These are phyloP conservation scores for Davidsoniella virescens DNA, from an alignment of 2,329 filamentous ascomycete genomes.

Conservation along the genomic window DNA sequence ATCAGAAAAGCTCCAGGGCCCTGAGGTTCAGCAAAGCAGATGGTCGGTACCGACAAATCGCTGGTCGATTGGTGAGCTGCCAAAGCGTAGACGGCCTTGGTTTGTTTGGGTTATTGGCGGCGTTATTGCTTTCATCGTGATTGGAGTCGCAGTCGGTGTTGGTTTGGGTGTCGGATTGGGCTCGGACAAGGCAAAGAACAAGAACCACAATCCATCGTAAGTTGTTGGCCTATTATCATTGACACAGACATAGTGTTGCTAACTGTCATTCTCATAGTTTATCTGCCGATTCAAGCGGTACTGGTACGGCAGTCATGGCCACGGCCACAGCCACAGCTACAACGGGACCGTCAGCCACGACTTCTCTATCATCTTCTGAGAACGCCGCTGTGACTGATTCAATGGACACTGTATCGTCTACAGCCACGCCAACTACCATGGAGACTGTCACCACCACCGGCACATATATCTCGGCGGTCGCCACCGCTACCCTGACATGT, in stretches of 20 bases:
- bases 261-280: neutral
- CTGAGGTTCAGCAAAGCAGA: neutral
- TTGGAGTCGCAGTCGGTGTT: slow-evolving; percentile 27
- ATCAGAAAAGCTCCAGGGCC: neutral
- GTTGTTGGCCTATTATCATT: neutral
- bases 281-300: neutral
- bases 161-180: slow-evolving; percentile 23
- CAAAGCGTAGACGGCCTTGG: slow-evolving; percentile 19
- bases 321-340: neutral
- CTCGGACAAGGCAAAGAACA: neutral
- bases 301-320: neutral
- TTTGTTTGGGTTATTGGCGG: slow-evolving; percentile 23
- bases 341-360: neutral
- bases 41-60: slow-evolving; percentile 13
- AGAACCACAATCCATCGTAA: neutral
- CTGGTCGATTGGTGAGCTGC: slow-evolving; percentile 15
- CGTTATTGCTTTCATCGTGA: slow-evolving; percentile 19
- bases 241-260: neutral
- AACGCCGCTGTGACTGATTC: neutral
- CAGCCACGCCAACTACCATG: slow-evolving; percentile 12
- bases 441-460: slow-evolving; percentile 14
- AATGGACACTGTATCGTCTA: slow-evolving; percentile 14
- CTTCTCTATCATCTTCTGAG: neutral
- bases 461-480: slow-evolving; percentile 13
- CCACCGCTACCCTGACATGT: slow-evolving; percentile 21